Evolutionary conservation across 2,329 filamentous ascomycete genomes (phyloP).

Genomic region (Reticulascus tulasneorum): DNA sequence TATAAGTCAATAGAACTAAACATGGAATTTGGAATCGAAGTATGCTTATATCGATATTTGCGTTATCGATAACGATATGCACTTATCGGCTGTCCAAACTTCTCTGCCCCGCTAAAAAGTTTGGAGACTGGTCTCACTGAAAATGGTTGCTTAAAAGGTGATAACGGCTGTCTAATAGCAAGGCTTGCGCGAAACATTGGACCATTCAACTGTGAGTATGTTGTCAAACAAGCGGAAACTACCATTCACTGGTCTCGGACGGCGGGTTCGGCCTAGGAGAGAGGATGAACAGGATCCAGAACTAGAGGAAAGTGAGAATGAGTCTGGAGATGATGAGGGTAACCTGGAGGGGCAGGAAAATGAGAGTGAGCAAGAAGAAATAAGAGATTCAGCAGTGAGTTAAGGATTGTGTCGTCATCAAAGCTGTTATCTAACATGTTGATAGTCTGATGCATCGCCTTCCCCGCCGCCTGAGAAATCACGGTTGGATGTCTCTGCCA

Average conservation of each 20-base stretch:
- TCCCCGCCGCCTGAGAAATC: constrained; percentile 18
- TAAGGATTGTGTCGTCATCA: not conserved
- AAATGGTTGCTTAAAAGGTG: too few relatives aligned
- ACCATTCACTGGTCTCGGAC: constrained; percentile 23
- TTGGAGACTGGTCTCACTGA: too few relatives aligned
- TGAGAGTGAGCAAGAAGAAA: too few relatives aligned
- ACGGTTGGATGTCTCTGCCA: constrained; percentile 47
- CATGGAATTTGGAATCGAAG: too few relatives aligned
- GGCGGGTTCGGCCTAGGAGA: constrained; percentile 33
- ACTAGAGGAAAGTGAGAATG: constrained; percentile 16
- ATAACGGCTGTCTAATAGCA: too few relatives aligned
- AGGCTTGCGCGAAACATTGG: too few relatives aligned
- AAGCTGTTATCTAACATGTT: constrained; percentile 19
- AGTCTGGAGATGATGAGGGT: constrained; percentile 32
- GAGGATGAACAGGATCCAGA: constrained; percentile 31
- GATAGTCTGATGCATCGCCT: constrained; percentile 19
- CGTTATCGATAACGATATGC: not conserved
- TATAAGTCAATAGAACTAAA: too few relatives aligned
- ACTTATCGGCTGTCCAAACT: not conserved
- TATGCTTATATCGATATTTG: too few relatives aligned
- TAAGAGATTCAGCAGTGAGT: constrained; percentile 8
- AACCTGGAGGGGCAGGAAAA: too few relatives aligned
- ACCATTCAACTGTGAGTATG: too few relatives aligned
- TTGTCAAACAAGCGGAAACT: constrained; percentile 15
- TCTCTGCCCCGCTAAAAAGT: constrained; percentile 18